Evolutionary conservation across 352 stramenopile species (phyloP).

Genomic region (Phytophthora fragariae): DNA sequence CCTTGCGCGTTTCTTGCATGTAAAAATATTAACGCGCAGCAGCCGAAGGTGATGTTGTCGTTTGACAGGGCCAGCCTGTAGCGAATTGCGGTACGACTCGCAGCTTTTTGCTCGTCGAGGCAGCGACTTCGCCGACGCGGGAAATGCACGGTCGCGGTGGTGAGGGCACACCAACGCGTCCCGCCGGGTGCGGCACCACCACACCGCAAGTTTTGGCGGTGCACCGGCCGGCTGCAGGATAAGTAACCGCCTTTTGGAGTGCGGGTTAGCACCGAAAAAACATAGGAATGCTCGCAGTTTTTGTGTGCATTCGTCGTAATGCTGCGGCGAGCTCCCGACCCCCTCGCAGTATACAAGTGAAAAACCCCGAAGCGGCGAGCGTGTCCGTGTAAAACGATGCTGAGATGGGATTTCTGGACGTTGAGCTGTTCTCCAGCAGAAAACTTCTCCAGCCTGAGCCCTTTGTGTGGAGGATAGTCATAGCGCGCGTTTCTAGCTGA

Average conservation of each 20-base stretch:
- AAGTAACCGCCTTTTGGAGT: slow-evolving; percentile 3
- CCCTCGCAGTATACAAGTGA: slow-evolving; percentile 11
- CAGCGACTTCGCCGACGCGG: neutral
- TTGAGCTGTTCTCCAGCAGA: slow-evolving; percentile 12
- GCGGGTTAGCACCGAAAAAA: slow-evolving; percentile 3
- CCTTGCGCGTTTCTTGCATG: slow-evolving; percentile 29
- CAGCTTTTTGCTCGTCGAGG: slow-evolving; percentile 1
- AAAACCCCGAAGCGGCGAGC: slow-evolving; percentile 1
- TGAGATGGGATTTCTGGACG: slow-evolving; percentile 16
- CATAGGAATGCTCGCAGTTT: neutral
- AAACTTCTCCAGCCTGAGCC: slow-evolving; percentile 10
- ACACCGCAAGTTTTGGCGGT: slow-evolving; percentile 16
- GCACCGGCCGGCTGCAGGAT: neutral
- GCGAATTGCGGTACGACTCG: slow-evolving; percentile 1
- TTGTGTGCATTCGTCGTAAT: slow-evolving; percentile 13
- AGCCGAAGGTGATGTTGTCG: neutral
- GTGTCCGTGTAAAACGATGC: slow-evolving; percentile 28
- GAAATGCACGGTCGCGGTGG: neutral
- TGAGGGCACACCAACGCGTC: neutral
- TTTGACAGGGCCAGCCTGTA: neutral
- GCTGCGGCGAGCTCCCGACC: slow-evolving; percentile 2
- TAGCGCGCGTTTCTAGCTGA: slow-evolving; percentile 41
- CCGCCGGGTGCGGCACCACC: neutral
- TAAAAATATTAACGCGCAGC: slow-evolving; percentile 14
- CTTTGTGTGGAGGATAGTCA: slow-evolving; percentile 34